Base-by-base conservation (phyloP, 1,284 basidiomycete genomes). In the Irpex rosettiformis region DNA sequence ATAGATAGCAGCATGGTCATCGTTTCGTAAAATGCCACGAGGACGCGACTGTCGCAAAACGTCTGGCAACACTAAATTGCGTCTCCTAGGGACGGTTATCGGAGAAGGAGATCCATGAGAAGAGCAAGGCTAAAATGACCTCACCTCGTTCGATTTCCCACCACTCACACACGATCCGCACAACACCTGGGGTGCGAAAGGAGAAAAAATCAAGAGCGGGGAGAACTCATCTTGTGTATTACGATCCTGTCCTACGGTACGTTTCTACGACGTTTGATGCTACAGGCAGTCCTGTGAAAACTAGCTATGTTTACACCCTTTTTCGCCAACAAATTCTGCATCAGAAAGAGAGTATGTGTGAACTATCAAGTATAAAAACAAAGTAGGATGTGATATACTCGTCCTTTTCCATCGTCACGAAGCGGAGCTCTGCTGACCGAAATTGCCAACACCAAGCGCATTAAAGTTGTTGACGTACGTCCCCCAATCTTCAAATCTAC, bases 401-500 rank as follows among this genome's bases (percentile, higher is more conserved):
- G 43, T 8, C n/a, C 43, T 8, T 18, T 45, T 22, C 16, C 21
- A 22, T 37, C 43, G 21, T 22, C n/a, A 45, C 3, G 43, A 18
- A n/a, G 43, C 43, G 21, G 16, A 22, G 5, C 21, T 45, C 4
- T 45, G 43, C 5, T 22, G n/a, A 18, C 21, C 43, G 21, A 45
- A 45, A 45, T 18, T 45, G 8, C 43, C 43, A 45, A 7, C 43
- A 45, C 43, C 43, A 51, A 30, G 48, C 21, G 22, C 24, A 30
- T 54, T 58, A n/a, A 58, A 53, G 18, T 29, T 54, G 7, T n/a
- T 37, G 29, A 58, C 54, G 33, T 58, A 58, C 30, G 57, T 37
- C 4, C 57, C 57, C 57, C 57, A 58, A 33, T 55, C 57, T 28
- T 58, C 57, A 43, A 52, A 58, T 3, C 57, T 58, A 30, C 22